These are phyloP conservation scores for Pseudonitzschia pungens DNA, from an alignment of 108 stramenopile genomes.

Conservation along the genomic window DNA sequence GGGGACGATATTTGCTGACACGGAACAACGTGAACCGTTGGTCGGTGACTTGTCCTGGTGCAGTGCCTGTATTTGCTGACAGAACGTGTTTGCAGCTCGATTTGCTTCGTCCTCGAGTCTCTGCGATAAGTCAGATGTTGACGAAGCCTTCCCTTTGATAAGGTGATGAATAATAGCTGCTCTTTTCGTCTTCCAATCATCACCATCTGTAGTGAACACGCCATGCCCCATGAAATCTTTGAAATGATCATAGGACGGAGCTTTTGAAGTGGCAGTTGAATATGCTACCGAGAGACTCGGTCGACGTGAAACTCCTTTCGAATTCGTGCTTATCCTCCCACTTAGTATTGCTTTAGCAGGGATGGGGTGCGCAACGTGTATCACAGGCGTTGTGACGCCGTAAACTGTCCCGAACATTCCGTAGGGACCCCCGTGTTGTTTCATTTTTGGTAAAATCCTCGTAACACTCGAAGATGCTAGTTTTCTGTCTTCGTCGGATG, in stretches of 20 bases:
- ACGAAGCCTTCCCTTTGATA: constrained; percentile 31
- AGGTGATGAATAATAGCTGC: constrained; percentile 81
- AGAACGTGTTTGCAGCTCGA: constrained; percentile 57
- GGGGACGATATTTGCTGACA: constrained; percentile 61
- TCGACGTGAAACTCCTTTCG: not conserved
- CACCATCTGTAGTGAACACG: constrained; percentile 90
- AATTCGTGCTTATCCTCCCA: not conserved
- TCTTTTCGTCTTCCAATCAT: constrained; percentile 89
- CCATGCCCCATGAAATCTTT: constrained; percentile 89
- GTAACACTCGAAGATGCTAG: constrained; percentile 74
- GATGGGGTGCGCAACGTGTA: constrained; percentile 90
- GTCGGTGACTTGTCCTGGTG: not conserved
- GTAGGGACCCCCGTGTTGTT: constrained; percentile 80
- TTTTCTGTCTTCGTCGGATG: constrained; percentile 46
- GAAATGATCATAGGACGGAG: constrained; percentile 92
- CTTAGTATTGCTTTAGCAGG: constrained; percentile 68
- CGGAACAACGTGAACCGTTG: not conserved
- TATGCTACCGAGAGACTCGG: constrained; percentile 7
- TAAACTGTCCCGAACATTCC: constrained; percentile 95
- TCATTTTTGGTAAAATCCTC: constrained; percentile 85
- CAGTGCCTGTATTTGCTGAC: constrained; percentile 19
- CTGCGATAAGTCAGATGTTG: constrained; percentile 29
- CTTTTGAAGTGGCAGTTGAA: constrained; percentile 70
- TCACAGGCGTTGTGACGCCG: constrained; percentile 74
- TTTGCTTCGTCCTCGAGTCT: constrained; percentile 62